Base-by-base conservation (phyloP, 345 rosid genomes). In the Trapa bicornis region DNA sequence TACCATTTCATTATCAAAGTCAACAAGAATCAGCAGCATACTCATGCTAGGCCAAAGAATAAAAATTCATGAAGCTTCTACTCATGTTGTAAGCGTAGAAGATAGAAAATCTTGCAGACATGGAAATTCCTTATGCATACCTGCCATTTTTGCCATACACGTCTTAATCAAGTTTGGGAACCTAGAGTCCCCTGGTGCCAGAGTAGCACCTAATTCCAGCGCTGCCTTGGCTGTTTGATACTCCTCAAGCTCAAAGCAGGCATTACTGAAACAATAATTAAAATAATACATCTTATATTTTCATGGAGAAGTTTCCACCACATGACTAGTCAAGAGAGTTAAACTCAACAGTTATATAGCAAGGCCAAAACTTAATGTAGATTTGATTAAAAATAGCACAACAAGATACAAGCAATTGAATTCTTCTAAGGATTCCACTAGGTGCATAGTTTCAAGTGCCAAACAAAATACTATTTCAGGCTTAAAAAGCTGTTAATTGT, bases 191-290 rank as follows among this genome's bases (percentile, higher is more conserved):
- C 48, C 83, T 0, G 89, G 90, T 4, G 82, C 83, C 10, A 84
- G 69, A 65, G 85, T 68, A 47, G 85, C 84, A 32, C 97, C 99
- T 17, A 64, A 67, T 81, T 89, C 92, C 61, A 87, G 73, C 7
- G 96, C 94, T 52, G 80, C 85, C 84, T 91, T 89, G 6, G 99
- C 96, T 15, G 92, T 87, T 38, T 79, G 65, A 83, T 84, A 91
- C 61, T 95, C 97, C 76, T 89, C 96, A 69, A 95, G 96, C 78
- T 86, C 88, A 79, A 89, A 78, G 76, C 96, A 95, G 0, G 97
- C 96, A 76, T 72, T 79, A 66, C 99, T 95, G 77, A 65, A 78
- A 11, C 57, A 69, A 41, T 41, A 47, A 64, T 17, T 52, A 64
- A 32, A 57, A 39, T 65, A 41, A 50, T 35, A 47, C 10, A 63